Conservation (phyloP, 495 filamentous ascomycete genomes). For the Tricharina praecox region DNA sequence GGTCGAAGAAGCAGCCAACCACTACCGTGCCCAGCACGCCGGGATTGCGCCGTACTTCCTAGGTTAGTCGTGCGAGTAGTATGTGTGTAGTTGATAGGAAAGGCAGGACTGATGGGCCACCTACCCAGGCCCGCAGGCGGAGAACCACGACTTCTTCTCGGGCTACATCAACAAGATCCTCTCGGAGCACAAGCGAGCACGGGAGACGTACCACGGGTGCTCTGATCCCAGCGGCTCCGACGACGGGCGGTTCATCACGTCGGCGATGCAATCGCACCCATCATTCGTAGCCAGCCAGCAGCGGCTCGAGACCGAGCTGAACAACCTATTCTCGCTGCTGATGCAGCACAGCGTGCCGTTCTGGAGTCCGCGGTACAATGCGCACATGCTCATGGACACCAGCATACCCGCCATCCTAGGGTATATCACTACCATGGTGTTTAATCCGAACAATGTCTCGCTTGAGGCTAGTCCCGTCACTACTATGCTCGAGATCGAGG, state of each 20-base stretch:
- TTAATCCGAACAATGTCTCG: slow-evolving; percentile 36
- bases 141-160: neutral
- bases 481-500: slow-evolving; percentile 30
- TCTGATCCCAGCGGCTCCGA: slow-evolving; percentile 3
- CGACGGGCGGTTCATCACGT: neutral
- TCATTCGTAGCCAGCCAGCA: slow-evolving; percentile 1
- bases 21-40: neutral
- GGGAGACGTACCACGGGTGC: neutral
- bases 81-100: neutral
- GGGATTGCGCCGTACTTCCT: neutral
- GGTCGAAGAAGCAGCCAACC: neutral
- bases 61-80: neutral
- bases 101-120: neutral
- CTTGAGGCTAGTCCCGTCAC: slow-evolving; percentile 32
- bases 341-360: slow-evolving; percentile 31
- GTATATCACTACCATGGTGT: slow-evolving; percentile 35
- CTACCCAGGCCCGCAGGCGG: neutral
- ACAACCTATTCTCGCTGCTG: slow-evolving; percentile 14
- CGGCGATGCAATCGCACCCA: neutral
- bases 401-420: slow-evolving; percentile 28
- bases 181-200: neutral
- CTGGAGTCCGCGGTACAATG: slow-evolving; percentile 33
- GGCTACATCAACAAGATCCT: slow-evolving; percentile 7
- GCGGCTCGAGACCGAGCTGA: slow-evolving; percentile 7
- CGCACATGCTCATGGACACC: slow-evolving; percentile 32